Conservation (phyloP, 1,284 basidiomycete genomes). For the Filobasidium uniguttulatum region DNA sequence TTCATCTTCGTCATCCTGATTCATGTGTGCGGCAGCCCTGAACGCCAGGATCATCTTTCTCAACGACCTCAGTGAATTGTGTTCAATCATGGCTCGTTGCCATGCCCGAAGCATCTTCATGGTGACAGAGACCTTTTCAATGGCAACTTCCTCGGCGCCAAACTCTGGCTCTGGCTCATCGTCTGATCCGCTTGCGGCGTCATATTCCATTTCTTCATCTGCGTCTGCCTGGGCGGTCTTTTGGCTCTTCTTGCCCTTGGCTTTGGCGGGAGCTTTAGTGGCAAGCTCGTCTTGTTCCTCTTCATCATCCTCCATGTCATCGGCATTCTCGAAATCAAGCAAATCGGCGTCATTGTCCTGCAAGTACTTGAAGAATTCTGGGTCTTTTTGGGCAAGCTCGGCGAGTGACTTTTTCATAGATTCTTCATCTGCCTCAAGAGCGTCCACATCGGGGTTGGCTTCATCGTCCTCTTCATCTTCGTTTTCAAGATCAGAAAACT, state of each 20-base stretch:
- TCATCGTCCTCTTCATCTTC: constrained; percentile 42
- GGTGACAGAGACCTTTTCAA: constrained; percentile 47
- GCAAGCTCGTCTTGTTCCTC: constrained; percentile 38
- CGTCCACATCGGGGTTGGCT: constrained; percentile 41
- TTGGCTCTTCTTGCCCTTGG: not conserved
- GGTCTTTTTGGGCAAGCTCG: constrained; percentile 84
- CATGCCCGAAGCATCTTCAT: constrained; percentile 61
- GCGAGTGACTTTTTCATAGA: constrained; percentile 69
- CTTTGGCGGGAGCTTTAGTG: not conserved
- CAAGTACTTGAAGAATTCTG: constrained; percentile 95
- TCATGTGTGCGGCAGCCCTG: constrained; percentile 74
- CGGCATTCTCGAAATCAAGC: constrained; percentile 50
- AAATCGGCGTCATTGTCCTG: constrained; percentile 89
- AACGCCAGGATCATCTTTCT: constrained; percentile 78
- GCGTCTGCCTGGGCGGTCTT: constrained; percentile 28
- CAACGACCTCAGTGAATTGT: constrained; percentile 71
- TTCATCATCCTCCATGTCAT: constrained; percentile 20
- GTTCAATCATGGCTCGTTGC: constrained; percentile 85
- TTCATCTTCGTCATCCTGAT: constrained; percentile 58
- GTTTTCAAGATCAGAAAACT: constrained; percentile 24
- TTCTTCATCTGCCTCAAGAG: constrained; percentile 18
- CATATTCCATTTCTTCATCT: constrained; percentile 33
- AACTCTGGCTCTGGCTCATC: constrained; percentile 37
- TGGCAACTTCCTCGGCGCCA: constrained; percentile 42
- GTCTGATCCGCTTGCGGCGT: constrained; percentile 38